Base-by-base conservation (phyloP, 495 filamentous ascomycete genomes). In the Penicillium pancosmium region DNA sequence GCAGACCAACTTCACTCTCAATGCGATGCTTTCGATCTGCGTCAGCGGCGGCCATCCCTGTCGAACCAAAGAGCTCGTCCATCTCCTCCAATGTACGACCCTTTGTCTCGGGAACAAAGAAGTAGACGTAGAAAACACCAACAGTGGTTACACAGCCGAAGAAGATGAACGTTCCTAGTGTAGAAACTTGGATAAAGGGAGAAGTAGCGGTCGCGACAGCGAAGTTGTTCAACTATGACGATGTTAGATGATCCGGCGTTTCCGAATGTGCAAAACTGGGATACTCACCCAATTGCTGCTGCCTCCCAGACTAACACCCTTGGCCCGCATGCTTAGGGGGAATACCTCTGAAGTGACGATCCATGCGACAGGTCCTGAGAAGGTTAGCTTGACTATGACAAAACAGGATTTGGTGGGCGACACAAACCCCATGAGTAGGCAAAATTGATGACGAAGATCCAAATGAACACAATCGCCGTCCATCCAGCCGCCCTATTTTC, bases 21-120 rank as follows among this genome's bases (percentile, higher is more conserved):
- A 76, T 76, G 13, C 70, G 66, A 1, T 56, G 50, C 64, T 70
- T 76, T 38, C 67, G 63, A 18, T 61, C 65, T 16, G 61, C 59
- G 50, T 78, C 75, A 1, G 62, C 68, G 8, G 59, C 64, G 1
- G 74, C 75, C 60, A 77, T 60, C 2, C 71, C 72, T n/a, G 48
- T 51, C n/a, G 61, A 56, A 23, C 74, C 74, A 61, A 85, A 84
- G 12, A 84, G 56, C 44, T 80, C 69, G 56, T 85, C 82, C 64
- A 85, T 82, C 60, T 84, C 82, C 61, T 85, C 82, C 9, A 84
- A 66, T 6, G 82, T 84, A 55, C 79, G 79, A 63, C 82, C 81
- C 63, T 80, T 82, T 8, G 82, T 85, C 62, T 85, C 82, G 2
- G 81, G 81, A 59, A 84, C 82, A 48, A 83, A 73, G 66, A 76